Evolutionary conservation across 2,329 filamentous ascomycete species (phyloP), one percentile per base, ranked within the genome.

Genomic region (Thielaviopsis punctulata): DNA sequence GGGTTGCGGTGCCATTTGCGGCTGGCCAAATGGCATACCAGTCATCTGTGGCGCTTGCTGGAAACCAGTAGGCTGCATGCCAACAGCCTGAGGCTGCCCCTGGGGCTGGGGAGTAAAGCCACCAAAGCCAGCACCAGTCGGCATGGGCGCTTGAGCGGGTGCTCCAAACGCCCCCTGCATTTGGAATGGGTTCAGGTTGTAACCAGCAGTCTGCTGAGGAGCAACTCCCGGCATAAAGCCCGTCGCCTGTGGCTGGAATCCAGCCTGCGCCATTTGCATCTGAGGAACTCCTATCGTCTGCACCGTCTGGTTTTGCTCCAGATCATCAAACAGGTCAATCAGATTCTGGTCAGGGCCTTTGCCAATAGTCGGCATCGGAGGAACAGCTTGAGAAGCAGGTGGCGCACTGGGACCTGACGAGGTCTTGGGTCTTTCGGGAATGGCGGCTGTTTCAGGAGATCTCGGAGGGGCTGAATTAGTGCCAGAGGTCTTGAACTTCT

Each of bases 281-380:
- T 59, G 59, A 57, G 58, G 10, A 5, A 51, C 19, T 13, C 13
- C 36, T 23, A 66, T 65, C 18, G 70, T 61, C 57, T 74, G 72
- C 8, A 56, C 49, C 1, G 85, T 85, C 64, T 92, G 87, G 57
- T 89, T 88, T 62, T 87, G 80, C 62, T 95, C 89, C 60, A 94
- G 95, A 5, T 87, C 89, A 62, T 83, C 90, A 64, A 95, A 95
- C 67, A 94, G 95, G 69, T 90, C 92, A 62, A 94, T 96, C 56
- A 93, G 72, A 69, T 93, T 85, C 24, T 82, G 79, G 59, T 77
- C 80, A 24, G 81, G 79, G 1, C 76, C 80, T 65, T 83, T 87
- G 39, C 15, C 44, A 4, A 39, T 12, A 33, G 67, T 64, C 2
- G 68, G 65, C 57, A 67, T 39, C 15, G 53, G 51, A 9, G 56